Evolutionary conservation across 768 basidiomycete species (phyloP), one percentile per base, ranked within the genome.

Genomic region (Auricularia cornea): DNA sequence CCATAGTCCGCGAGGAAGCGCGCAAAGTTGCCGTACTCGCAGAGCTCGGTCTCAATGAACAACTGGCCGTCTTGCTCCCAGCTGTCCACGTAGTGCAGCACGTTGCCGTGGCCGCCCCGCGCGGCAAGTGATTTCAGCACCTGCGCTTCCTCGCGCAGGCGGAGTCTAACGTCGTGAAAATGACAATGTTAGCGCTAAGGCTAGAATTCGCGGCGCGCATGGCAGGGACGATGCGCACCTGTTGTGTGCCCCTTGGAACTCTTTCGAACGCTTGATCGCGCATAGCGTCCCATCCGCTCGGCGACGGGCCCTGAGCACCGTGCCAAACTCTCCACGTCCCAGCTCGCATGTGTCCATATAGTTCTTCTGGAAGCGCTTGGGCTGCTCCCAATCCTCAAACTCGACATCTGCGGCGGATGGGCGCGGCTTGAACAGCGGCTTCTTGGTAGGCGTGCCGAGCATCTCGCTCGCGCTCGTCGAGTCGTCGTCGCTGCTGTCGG

Each of bases 211-310:
- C 32, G 23, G 38, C 26, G 33, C 8, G 18, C 11, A 32, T n/a
- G n/a, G n/a, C n/a, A n/a, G n/a, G n/a, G n/a, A n/a, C n/a, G n/a
- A n/a, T n/a, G n/a, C n/a, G n/a, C 73, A 95, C 91, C 96, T 83
- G 76, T 97, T 95, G 74, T 90, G 88, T 44, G 83, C 83, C 30
- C 96, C 96, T 70, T 94, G 90, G 68, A 97, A 95, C 33, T 85
- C 83, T 77, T 95, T 94, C 32, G 92, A 95, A 72, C 91, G 90
- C 81, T 99, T 99, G 70, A 99, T 85, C 11, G 96, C 96, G 73
- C 82, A 95, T 35, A 92, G 75, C 59, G 77, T 67, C 20, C 68
- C 67, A 28, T 65, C 67, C 44, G 81, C 79, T 76, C 93, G 92
- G 71, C 80, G 78, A 62, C 82, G 83, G 51, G 88, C 92, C 75